Evolutionary conservation across 331 rosid genomes (phyloP).

Genomic region (Spiraea crenata): DNA sequence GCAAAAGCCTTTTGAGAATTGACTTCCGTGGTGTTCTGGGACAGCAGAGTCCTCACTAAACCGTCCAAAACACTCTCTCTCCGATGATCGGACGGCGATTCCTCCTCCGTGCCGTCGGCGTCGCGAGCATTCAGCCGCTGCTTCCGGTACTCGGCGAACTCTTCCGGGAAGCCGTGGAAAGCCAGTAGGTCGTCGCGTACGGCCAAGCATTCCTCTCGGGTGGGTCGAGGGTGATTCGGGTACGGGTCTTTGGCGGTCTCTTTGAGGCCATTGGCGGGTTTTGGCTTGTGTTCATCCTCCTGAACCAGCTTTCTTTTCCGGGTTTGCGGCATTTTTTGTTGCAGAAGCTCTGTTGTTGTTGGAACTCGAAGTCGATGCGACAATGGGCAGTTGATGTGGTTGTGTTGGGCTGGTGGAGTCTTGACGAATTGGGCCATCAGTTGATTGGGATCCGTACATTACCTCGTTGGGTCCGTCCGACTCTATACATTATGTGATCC

Average conservation of each 20-base stretch:
- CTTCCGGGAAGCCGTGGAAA: slow-evolving; percentile 63
- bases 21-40: slow-evolving; percentile 81
- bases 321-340: slow-evolving; percentile 28
- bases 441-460: too few species aligned
- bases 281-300: slow-evolving; percentile 3
- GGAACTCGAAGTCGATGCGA: too few species aligned
- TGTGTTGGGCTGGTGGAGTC: not conserved
- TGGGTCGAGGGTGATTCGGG: slow-evolving; percentile 56
- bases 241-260: slow-evolving; percentile 39
- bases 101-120: not conserved
- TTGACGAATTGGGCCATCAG: too few species aligned
- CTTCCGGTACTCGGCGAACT: slow-evolving; percentile 70
- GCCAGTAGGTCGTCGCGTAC: slow-evolving; percentile 70
- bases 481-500: too few species aligned
- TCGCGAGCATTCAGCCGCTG: slow-evolving; percentile 11
- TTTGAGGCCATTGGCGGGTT: slow-evolving; percentile 8
- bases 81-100: slow-evolving; percentile 18
- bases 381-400: too few species aligned
- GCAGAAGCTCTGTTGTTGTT: not conserved
- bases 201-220: slow-evolving; percentile 50
- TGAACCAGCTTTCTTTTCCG: slow-evolving; percentile 34
- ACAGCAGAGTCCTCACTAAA: slow-evolving; percentile 70
- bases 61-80: slow-evolving; percentile 79
- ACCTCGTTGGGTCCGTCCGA: too few species aligned
- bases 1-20: slow-evolving; percentile 67